phyloP scores from a whole-genome alignment of 2,329 filamentous ascomycete genomes.

The Teratosphaeria nubilosa region DNA sequence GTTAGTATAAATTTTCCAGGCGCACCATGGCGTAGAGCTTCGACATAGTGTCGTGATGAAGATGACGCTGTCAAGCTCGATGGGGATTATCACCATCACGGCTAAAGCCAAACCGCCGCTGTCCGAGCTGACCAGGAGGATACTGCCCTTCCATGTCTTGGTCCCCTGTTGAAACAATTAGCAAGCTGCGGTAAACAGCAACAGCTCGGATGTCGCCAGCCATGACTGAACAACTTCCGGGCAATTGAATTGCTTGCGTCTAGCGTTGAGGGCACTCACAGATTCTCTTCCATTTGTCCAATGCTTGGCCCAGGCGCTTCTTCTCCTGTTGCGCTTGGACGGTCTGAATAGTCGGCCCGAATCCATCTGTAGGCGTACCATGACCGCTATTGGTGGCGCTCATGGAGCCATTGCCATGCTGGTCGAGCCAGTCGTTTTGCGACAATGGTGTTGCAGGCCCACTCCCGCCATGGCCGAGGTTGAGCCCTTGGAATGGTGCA shows the following conservation, averaged over 20 bases:
- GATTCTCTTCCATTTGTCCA: conserved; percentile 61
- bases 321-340: conserved; percentile 40
- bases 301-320: conserved; percentile 39
- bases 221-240: background rate
- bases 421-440: conserved; percentile 49
- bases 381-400: conserved; percentile 28
- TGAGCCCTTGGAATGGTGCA: conserved; percentile 17
- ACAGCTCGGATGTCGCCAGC: background rate
- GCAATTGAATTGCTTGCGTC: background rate
- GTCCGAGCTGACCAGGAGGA: conserved; percentile 42
- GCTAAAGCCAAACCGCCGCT: conserved; percentile 57
- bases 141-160: conserved; percentile 60
- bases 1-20: background rate
- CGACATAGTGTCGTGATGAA: background rate
- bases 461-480: conserved; percentile 26
- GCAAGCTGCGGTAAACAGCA: background rate
- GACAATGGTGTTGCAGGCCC: conserved; percentile 48
- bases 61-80: background rate
- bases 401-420: conserved; percentile 22
- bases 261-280: conserved; percentile 46
- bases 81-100: conserved; percentile 40
- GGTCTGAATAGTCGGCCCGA: conserved; percentile 33
- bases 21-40: background rate
- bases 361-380: conserved; percentile 32
- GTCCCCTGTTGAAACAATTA: conserved; percentile 45